Conservation (phyloP, 805 yeast species). For the Metschnikowia cubensis region DNA sequence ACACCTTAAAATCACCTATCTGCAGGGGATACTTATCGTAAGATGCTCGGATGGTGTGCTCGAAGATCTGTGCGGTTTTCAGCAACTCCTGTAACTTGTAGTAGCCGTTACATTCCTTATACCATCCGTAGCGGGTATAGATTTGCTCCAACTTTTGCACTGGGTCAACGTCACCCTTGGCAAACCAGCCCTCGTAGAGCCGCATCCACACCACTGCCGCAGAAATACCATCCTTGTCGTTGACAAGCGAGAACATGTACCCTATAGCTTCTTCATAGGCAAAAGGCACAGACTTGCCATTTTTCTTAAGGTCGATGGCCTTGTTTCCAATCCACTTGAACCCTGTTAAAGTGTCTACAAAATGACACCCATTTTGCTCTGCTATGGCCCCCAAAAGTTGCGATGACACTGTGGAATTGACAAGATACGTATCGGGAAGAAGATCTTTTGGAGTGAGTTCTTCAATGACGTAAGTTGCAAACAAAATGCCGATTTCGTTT, state of each 20-base stretch:
- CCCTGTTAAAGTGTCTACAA: constrained; percentile 85
- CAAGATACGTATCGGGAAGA: constrained; percentile 44
- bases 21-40: constrained; percentile 36
- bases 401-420: constrained; percentile 91
- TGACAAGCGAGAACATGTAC: constrained; percentile 77
- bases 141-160: constrained; percentile 54
- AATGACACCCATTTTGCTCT: constrained; percentile 51
- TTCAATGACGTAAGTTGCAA: constrained; percentile 62
- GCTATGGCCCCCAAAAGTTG: constrained; percentile 76
- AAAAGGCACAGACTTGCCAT: constrained; percentile 74
- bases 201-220: constrained; percentile 77
- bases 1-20: constrained; percentile 58
- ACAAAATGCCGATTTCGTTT: constrained; percentile 82
- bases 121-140: constrained; percentile 67
- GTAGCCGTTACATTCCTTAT: constrained; percentile 83
- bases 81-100: constrained; percentile 58
- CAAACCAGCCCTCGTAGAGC: constrained; percentile 53
- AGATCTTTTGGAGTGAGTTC: constrained; percentile 21
- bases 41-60: constrained; percentile 39
- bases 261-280: constrained; percentile 97
- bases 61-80: constrained; percentile 54
- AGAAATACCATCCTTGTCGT: constrained; percentile 90
- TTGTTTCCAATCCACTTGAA: constrained; percentile 96
- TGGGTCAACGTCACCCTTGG: constrained; percentile 34
- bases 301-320: constrained; percentile 63